Evolutionary conservation across 495 filamentous ascomycete species (phyloP).

Genomic region (Cladorrhinum samala): DNA sequence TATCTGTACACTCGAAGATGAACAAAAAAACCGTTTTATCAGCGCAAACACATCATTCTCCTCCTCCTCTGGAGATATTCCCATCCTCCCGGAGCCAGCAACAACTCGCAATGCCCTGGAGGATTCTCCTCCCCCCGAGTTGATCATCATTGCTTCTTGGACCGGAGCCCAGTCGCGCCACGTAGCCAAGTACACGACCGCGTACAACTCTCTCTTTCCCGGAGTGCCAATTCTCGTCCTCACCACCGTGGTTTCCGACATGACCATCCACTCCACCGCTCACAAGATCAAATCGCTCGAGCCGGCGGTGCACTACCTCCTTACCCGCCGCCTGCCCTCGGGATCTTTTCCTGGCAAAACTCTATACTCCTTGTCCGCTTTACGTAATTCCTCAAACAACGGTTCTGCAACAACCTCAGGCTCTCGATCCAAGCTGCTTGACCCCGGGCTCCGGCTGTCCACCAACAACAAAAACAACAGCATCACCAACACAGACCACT

Average conservation of each 20-base stretch:
- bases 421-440: too few relatives aligned
- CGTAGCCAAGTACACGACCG: constrained; percentile 38
- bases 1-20: too few relatives aligned
- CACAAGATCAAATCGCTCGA: constrained; percentile 14
- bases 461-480: too few relatives aligned
- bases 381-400: too few relatives aligned
- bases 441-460: too few relatives aligned
- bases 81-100: too few relatives aligned
- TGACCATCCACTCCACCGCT: constrained; percentile 9
- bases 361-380: background rate
- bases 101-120: too few relatives aligned
- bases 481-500: too few relatives aligned
- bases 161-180: constrained; percentile 33
- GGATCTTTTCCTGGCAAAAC: constrained; percentile 1
- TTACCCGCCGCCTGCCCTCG: background rate
- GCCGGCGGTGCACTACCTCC: constrained; percentile 15
- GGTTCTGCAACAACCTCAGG: too few relatives aligned
- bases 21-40: too few relatives aligned
- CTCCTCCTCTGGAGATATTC: background rate
- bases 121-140: constrained; percentile 13
- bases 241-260: constrained; percentile 20
- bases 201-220: constrained; percentile 38
- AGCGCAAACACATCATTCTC: too few relatives aligned
- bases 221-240: constrained; percentile 29
- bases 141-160: constrained; percentile 43